Conservation (phyloP, 208 protist genomes). For the Tritrichomonas musculus region DNA sequence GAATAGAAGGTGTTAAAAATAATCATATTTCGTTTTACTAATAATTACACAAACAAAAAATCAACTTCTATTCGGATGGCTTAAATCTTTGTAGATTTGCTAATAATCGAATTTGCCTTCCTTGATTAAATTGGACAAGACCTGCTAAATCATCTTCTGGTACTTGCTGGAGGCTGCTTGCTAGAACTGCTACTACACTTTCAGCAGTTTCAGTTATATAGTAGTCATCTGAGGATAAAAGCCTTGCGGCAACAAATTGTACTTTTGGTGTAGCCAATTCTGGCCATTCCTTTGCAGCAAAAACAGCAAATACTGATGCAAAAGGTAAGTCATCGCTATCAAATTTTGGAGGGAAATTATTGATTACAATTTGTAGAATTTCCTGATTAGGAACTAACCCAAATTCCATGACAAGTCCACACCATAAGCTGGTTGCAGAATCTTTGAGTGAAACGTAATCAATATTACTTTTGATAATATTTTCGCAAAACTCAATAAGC, state of each 20-base stretch:
- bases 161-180: neutral
- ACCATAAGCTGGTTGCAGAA: neutral
- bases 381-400: neutral
- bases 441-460: neutral
- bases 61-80: no score
- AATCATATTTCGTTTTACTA: no score
- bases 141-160: neutral
- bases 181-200: neutral
- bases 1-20: no score
- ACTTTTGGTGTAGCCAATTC: neutral
- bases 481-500: neutral
- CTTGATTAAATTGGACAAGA: neutral
- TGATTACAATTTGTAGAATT: neutral
- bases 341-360: neutral
- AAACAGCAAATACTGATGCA: neutral
- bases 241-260: neutral
- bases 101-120: neutral
- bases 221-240: neutral
- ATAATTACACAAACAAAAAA: no score
- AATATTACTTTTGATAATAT: neutral
- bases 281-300: neutral
- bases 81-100: neutral
- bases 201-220: neutral
- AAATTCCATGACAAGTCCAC: neutral
- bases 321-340: neutral